A percentile compares a stretch with the other conserved stretches of the same genome.
Evolutionary conservation across 768 basidiomycete species (phyloP).

Genomic region (Agaricus sinodeliciosus): DNA sequence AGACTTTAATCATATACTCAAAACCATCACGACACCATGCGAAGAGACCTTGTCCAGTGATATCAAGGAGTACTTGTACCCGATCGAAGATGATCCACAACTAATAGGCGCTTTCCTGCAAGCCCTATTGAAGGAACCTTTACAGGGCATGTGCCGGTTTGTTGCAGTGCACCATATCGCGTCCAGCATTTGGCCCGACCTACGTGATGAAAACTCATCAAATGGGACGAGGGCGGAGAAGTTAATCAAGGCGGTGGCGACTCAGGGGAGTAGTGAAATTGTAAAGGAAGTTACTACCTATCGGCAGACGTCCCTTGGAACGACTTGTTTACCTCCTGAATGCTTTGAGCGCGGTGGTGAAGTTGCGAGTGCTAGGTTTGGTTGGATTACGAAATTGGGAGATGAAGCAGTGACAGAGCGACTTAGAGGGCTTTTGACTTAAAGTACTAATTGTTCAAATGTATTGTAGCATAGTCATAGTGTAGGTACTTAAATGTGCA

Average conservation of each 20-base stretch:
- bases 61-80: constrained; percentile 61
- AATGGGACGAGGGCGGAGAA: constrained; percentile 33
- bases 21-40: constrained; percentile 46
- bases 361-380: constrained; percentile 17
- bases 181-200: constrained; percentile 65
- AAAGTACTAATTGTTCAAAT: neutral
- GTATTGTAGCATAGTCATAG: neutral
- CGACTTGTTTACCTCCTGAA: constrained; percentile 36
- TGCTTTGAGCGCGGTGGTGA: constrained; percentile 37
- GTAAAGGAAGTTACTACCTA: constrained; percentile 55
- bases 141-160: constrained; percentile 55
- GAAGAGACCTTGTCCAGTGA: constrained; percentile 48
- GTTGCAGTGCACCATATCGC: constrained; percentile 80
- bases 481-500: neutral
- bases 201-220: constrained; percentile 22
- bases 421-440: neutral
- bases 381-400: constrained; percentile 14
- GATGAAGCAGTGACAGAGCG: neutral
- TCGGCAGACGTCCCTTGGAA: constrained; percentile 34
- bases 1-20: constrained; percentile 64
- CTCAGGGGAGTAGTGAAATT: constrained; percentile 38
- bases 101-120: constrained; percentile 60
- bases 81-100: constrained; percentile 56
- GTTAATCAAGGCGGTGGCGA: constrained; percentile 45
- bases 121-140: constrained; percentile 37